phyloP scores from a whole-genome alignment of 2,329 filamentous ascomycete species.

The Teratosphaeria viscida region DNA sequence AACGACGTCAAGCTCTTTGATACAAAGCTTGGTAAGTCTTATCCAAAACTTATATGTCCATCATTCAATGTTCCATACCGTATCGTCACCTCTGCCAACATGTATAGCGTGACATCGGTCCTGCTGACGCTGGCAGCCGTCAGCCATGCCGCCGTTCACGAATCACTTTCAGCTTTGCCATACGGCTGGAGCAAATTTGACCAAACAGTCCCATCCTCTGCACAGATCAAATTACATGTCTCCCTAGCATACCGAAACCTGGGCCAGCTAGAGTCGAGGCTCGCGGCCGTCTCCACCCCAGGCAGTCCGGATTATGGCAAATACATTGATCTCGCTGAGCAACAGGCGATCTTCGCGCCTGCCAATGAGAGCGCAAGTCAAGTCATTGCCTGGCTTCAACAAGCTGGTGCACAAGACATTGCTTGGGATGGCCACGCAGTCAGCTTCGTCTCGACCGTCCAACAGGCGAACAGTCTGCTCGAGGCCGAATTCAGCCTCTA shows the following conservation, averaged over 20 bases:
- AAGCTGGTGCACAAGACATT: slow-evolving; percentile 24
- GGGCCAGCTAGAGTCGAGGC: slow-evolving; percentile 29
- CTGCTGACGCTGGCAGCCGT: slow-evolving; percentile 1
- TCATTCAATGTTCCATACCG: background rate
- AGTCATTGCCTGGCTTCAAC: slow-evolving; percentile 33
- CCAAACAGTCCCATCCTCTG: background rate
- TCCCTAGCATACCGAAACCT: slow-evolving; percentile 16
- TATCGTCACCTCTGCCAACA: background rate
- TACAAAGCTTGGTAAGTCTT: background rate
- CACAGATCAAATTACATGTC: slow-evolving; percentile 4
- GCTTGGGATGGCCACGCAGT: slow-evolving; percentile 27
- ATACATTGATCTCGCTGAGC: slow-evolving; percentile 36
- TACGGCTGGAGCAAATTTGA: slow-evolving; percentile 6
- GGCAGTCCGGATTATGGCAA: slow-evolving; percentile 38
- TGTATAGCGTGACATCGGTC: background rate
- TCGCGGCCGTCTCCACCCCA: slow-evolving; percentile 37
- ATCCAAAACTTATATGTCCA: background rate
- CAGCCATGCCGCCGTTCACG: slow-evolving; percentile 6
- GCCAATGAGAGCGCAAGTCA: slow-evolving; percentile 22
- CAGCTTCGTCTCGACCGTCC: slow-evolving; percentile 27
- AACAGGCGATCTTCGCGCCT: slow-evolving; percentile 35
- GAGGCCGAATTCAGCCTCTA: slow-evolving; percentile 31
- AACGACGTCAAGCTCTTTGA: background rate
- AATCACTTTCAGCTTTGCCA: slow-evolving; percentile 5
- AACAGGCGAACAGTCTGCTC: slow-evolving; percentile 29